Base-by-base conservation (phyloP, 306 rosid genomes). In the Castanospermum australe region DNA sequence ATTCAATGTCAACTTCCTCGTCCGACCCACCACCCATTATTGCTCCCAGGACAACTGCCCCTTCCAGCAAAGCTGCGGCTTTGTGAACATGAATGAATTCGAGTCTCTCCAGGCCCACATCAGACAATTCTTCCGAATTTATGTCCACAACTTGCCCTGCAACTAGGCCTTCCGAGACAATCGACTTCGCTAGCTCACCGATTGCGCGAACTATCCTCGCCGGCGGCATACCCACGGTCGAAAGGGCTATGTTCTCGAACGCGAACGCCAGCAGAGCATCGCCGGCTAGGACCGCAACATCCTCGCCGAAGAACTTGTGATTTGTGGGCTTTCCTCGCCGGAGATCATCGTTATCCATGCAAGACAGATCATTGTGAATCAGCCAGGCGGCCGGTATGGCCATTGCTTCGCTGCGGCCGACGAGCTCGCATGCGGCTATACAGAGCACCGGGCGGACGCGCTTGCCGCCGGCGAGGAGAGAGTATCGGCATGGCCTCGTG, bases 301-400 rank as follows among this genome's bases (percentile, higher is more conserved):
- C 90, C 67, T 90, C 97, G 21, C 97, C 97, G 64, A 83, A 92
- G 0, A 82, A 87, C 79, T 87, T 93, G 83, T 93, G 97, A 78
- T 71, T 90, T 0, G 97, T 87, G 20, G 90, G 96, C 21, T 88
- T 90, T 3, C 96, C 97, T 5, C 94, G 91, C 47, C 97, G 89
- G 83, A 93, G 89, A 77, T 89, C 92, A 35, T 93, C 96, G 86
- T 90, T 89, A 54, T 93, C 97, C 94, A 93, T 93, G 42, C 96
- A 90, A 2, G 94, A 96, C 6, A 93, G 42, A 45, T 93, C 97
- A 48, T 93, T 96, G 82, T 93, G 97, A 62, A 93, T 90, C 25
- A 93, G 80, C 12, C 93, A 89, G 1, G 97, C 92, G 0, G 97
- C 83, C 0, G 97, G 87, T 81, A 93, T 80, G 18, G 96, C 89